Conservation (phyloP, 2,329 filamentous ascomycete genomes). For the Coleophoma eucalyptorum region DNA sequence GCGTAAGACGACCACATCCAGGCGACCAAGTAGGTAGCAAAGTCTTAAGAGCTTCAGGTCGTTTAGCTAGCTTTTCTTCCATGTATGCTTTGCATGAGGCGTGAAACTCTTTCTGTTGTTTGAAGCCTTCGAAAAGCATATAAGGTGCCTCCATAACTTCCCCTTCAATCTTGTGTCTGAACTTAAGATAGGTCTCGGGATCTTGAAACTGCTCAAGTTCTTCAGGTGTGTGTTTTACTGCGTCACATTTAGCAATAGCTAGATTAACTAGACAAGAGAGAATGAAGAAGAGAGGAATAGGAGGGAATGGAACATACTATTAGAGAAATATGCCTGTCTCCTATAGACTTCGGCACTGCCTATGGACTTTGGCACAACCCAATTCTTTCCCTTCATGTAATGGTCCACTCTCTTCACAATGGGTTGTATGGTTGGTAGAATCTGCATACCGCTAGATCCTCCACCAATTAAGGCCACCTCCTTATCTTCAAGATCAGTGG, state of each 20-base stretch:
- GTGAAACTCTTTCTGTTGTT: background rate
- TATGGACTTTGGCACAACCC: slow-evolving; percentile 38
- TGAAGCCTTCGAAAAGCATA: background rate
- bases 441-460: slow-evolving; percentile 49
- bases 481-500: slow-evolving; percentile 41
- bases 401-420: slow-evolving; percentile 38
- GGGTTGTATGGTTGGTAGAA: slow-evolving; percentile 44
- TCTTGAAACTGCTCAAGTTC: too few species aligned
- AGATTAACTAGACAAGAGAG: background rate
- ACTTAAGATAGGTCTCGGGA: background rate
- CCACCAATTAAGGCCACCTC: slow-evolving; percentile 47
- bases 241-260: too few species aligned
- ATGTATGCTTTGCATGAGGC: background rate
- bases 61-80: background rate
- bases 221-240: too few species aligned
- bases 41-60: background rate
- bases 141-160: slow-evolving; percentile 24
- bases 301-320: background rate
- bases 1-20: background rate
- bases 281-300: background rate
- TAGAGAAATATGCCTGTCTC: slow-evolving; percentile 26
- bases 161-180: background rate
- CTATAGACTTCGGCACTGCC: background rate
- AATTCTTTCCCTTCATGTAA: slow-evolving; percentile 46
- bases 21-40: background rate